Base-by-base conservation (phyloP, 1,284 basidiomycete species). In the Ustilago xerochloae region DNA sequence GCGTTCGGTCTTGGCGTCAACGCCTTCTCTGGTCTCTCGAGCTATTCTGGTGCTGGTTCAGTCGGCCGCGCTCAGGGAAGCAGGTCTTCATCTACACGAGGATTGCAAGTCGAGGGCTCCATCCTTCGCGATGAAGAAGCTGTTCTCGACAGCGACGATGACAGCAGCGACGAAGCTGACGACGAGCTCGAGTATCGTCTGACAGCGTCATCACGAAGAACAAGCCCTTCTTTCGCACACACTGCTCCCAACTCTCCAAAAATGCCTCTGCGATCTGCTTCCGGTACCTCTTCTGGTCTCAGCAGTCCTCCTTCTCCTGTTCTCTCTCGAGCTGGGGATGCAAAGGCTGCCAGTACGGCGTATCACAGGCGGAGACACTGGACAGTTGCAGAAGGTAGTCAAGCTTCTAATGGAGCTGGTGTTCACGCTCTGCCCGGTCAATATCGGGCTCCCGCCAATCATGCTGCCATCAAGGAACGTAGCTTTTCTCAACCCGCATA, bases 121-220 rank as follows among this genome's bases (percentile, higher is more conserved):
- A 72, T 72, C 26, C 56, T 72, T 13, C 63, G 69, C 22, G 69
- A 66, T 22, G 57, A 66, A 39, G 63, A 66, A 26, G 63, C 63
- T 2, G 54, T 66, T 33, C 57, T 66, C 43, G 39, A 55, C 41
- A 66, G 63, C 53, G 63, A 72, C 51, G 60, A 68, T 29, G 60
- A 57, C 55, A 54, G 48, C 47, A 57, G 54, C 56, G 54, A 56
- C 22, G 53, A 56, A 36, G 48, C 45, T 4, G 48, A 63, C 13
- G 55, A 65, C n/a, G 58, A 65, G n/a, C n/a, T n/a, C 13, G 45
- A 47, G 15, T 51, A 48, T 41, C 57, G 43, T n/a, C 53, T 66
- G 12, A 20, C 63, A 4, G 46, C 57, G n/a, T n/a, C n/a, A 1
- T 60, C 63, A n/a, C 38, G 57, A 22, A 56, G 63, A 9, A 33